Conservation (phyloP, 1,284 basidiomycete genomes). For the Fomitopsis betulina region DNA sequence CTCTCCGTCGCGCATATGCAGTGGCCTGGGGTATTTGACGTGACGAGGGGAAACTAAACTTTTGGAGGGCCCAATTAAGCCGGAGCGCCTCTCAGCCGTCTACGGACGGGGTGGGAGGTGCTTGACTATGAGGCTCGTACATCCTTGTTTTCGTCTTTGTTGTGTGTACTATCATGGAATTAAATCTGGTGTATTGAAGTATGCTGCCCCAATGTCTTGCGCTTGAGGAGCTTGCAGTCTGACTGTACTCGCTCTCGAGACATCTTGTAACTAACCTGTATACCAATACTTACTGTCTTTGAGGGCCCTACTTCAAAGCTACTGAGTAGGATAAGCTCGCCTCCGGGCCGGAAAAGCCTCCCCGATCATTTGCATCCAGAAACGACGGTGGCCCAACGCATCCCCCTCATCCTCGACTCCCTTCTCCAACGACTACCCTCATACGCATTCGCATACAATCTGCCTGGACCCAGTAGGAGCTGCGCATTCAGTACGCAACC, state of each 20-base stretch:
- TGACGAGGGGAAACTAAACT: conserved; percentile 33
- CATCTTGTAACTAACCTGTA: too few relatives aligned
- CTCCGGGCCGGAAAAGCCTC: too few relatives aligned
- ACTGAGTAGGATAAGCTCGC: too few relatives aligned
- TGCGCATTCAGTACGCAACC: too few relatives aligned
- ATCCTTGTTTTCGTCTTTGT: conserved; percentile 20
- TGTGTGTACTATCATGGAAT: not conserved
- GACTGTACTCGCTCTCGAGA: too few relatives aligned
- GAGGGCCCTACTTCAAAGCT: too few relatives aligned
- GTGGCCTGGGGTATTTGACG: conserved; percentile 47
- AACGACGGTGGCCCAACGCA: too few relatives aligned
- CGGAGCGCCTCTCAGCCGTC: conserved; percentile 58
- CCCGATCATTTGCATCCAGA: too few relatives aligned
- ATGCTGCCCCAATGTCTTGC: not conserved
- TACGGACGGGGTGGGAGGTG: conserved; percentile 48
- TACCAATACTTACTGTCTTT: too few relatives aligned
- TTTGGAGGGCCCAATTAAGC: conserved; percentile 66
- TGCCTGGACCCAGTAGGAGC: not conserved
- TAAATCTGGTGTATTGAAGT: not conserved
- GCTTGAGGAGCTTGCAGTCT: too few relatives aligned
- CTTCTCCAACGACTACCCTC: too few relatives aligned
- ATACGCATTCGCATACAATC: not conserved
- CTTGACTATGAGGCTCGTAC: conserved; percentile 75
- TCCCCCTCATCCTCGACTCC: too few relatives aligned
- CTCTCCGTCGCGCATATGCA: conserved; percentile 33